phyloP scores from a whole-genome alignment of 192 early-diverging fungal species.

The Backusella macrospora region DNA sequence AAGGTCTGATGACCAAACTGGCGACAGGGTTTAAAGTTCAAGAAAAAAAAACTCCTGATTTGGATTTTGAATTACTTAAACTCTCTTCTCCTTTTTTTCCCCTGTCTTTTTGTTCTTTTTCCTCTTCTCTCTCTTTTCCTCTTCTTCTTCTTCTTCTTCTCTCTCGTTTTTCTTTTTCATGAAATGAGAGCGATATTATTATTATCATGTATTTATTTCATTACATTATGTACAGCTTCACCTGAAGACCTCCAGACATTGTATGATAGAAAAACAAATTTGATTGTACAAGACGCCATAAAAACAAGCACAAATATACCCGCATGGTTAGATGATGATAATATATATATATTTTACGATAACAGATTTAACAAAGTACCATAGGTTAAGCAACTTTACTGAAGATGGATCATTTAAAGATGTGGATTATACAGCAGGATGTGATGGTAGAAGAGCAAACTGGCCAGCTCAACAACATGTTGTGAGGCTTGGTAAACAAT shows the following conservation, averaged over 20 bases:
- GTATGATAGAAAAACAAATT: neutral
- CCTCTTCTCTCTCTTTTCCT: neutral
- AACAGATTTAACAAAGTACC: neutral
- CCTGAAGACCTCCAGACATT: neutral
- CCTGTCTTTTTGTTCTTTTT: neutral
- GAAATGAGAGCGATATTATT: neutral
- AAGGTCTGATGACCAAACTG: neutral
- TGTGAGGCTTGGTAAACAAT: neutral
- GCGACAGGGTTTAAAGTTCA: neutral
- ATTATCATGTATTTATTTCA: neutral
- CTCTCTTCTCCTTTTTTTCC: neutral
- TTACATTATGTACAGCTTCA: neutral
- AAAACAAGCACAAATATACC: neutral
- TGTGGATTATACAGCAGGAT: constrained; percentile 32
- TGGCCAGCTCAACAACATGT: constrained; percentile 37
- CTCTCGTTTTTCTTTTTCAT: neutral
- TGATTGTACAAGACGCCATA: neutral
- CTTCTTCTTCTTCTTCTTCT: neutral
- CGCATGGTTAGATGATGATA: neutral
- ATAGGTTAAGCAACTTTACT: neutral
- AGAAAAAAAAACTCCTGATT: neutral
- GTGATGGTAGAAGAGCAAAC: constrained; percentile 30
- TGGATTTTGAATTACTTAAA: neutral
- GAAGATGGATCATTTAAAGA: constrained; percentile 27
- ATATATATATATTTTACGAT: neutral